phyloP scores from a whole-genome alignment of 257 asterid species.

The Solanum dulcamara region DNA sequence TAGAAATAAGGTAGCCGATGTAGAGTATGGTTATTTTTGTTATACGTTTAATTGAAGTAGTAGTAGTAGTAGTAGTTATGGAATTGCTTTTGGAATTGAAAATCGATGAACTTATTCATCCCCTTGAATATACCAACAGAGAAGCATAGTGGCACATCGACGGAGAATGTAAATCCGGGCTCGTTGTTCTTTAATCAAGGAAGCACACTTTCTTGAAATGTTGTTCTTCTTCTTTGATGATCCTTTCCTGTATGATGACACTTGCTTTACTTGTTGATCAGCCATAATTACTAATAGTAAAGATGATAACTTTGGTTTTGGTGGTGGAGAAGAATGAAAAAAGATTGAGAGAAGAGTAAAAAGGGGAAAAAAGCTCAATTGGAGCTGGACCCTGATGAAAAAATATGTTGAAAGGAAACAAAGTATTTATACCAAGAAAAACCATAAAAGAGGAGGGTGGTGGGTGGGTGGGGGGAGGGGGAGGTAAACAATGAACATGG shows the following conservation, averaged over 20 bases:
- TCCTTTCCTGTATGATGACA: slow-evolving; percentile 13
- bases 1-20: not conserved
- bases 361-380: slow-evolving; percentile 52
- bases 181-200: slow-evolving; percentile 62
- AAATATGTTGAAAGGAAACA: not conserved
- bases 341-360: not conserved
- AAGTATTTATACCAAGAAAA: slow-evolving; percentile 20
- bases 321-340: not conserved
- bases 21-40: not conserved
- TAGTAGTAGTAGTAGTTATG: not conserved
- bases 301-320: not conserved
- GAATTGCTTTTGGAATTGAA: not conserved
- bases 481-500: slow-evolving; percentile 34
- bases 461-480: not conserved
- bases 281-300: slow-evolving; percentile 16
- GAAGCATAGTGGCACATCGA: slow-evolving; percentile 81
- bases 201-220: slow-evolving; percentile 59
- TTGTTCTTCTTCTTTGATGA: slow-evolving; percentile 33
- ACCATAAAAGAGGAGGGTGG: too few species aligned
- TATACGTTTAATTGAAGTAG: not conserved
- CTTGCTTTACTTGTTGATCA: slow-evolving; percentile 20
- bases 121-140: slow-evolving; percentile 66
- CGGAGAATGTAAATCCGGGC: slow-evolving; percentile 73
- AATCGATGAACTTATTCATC: slow-evolving; percentile 26
- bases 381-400: slow-evolving; percentile 58